phyloP scores from a whole-genome alignment of 2,329 filamentous ascomycete genomes.

The Tetracladium maxilliforme region DNA sequence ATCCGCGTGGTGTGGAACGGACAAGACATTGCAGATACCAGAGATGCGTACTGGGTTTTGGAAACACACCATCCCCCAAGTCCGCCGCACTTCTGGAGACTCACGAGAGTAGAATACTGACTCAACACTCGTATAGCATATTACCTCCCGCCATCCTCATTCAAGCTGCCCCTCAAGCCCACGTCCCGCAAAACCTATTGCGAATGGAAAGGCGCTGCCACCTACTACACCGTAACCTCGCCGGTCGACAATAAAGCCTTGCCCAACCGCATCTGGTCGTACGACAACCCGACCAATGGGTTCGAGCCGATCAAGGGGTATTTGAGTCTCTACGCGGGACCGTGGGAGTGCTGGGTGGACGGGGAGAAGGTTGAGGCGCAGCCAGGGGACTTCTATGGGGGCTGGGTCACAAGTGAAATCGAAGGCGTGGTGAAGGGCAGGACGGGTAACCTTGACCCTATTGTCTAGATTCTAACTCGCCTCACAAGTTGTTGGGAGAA shows the following conservation, averaged over 20 bases:
- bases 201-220: slow-evolving; percentile 47
- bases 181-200: slow-evolving; percentile 33
- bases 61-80: slow-evolving; percentile 49
- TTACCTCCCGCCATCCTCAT: slow-evolving; percentile 36
- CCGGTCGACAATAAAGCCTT: slow-evolving; percentile 23
- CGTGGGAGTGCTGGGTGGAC: slow-evolving; percentile 48
- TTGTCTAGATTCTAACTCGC: no score
- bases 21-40: slow-evolving; percentile 40
- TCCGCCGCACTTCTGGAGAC: slow-evolving; percentile 12
- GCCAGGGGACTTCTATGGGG: slow-evolving; percentile 48
- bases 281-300: slow-evolving; percentile 32
- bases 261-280: slow-evolving; percentile 41
- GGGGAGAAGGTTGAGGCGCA: slow-evolving; percentile 43
- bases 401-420: slow-evolving; percentile 47
- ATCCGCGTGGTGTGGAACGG: slow-evolving; percentile 40
- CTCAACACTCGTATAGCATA: slow-evolving; percentile 26
- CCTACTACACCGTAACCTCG: slow-evolving; percentile 35
- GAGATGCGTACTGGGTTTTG: slow-evolving; percentile 43
- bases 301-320: slow-evolving; percentile 39
- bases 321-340: slow-evolving; percentile 43
- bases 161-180: slow-evolving; percentile 29
- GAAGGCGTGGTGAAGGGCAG: slow-evolving; percentile 33
- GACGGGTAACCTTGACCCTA: slow-evolving; percentile 21
- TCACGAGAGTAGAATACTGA: slow-evolving; percentile 2
- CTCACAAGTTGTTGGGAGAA: no score